Conservation (phyloP, 164 flowering plant species). For the Amborella trichopoda region DNA sequence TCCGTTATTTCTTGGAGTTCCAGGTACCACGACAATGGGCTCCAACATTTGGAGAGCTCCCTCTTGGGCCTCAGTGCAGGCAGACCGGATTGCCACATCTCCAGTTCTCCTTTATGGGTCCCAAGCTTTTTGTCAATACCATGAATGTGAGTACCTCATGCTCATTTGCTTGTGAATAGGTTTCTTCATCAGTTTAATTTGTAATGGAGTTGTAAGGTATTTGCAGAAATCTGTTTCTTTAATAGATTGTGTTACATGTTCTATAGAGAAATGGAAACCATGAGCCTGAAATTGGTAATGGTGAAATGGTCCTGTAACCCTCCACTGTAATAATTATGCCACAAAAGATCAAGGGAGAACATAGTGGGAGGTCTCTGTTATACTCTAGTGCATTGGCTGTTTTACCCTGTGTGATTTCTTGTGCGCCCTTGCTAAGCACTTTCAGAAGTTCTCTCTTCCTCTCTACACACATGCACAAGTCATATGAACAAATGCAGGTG, state of each 20-base stretch:
- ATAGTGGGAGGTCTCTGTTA: no score
- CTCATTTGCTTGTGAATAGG: background rate
- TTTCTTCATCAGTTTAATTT: background rate
- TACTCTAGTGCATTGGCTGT: no score
- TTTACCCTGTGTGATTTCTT: no score
- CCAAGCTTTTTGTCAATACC: conserved; percentile 70
- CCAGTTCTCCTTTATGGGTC: conserved; percentile 65
- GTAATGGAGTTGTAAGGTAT: background rate
- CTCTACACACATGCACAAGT: background rate
- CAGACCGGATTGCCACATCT: conserved; percentile 52
- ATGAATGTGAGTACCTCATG: conserved; percentile 25
- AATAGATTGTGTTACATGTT: background rate
- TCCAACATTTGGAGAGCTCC: conserved; percentile 67
- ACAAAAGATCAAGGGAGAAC: no score
- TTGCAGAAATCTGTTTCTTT: background rate
- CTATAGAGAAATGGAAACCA: background rate
- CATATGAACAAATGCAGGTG: background rate
- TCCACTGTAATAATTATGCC: no score
- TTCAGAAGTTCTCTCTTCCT: background rate
- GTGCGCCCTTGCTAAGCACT: no score
- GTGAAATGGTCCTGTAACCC: background rate
- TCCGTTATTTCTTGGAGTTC: conserved; percentile 72
- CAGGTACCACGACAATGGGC: conserved; percentile 95
- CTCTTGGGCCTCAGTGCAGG: conserved; percentile 50
- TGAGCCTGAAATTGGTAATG: background rate